Evolutionary conservation across 371 early-diverging fungal genomes (phyloP), one percentile per base, ranked within the genome.

Genomic region (Homolaphlyctis polyrhiza): DNA sequence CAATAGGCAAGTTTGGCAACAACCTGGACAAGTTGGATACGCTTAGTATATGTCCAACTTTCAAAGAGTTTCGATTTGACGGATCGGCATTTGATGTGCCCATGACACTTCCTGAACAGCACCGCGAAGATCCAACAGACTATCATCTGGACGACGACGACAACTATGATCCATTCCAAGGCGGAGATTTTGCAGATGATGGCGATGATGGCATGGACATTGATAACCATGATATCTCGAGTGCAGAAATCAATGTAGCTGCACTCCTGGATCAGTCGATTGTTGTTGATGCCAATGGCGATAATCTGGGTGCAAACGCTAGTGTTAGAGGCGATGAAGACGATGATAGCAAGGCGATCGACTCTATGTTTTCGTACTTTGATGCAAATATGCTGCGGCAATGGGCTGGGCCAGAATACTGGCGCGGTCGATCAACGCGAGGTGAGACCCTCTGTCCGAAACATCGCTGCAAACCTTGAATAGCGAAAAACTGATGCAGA

Each of bases 361-460:
- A 35, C 28, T 33, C 30, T 35, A 58, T 91, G 63, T 91, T 92
- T 64, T 87, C 90, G 33, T 95, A 96, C 71, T 96, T 96, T 81
- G 96, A 96, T 75, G 69, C 85, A 11, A 86, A 86, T 6, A 81
- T 92, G 61, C 64, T 82, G 59, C 84, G 88, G 55, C 86, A 88
- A 55, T 97, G 97, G 97, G 96, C 96, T 21, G 96, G 96, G 13
- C 94, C 96, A 23, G 94, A 90, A 64, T 92, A 92, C 73, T 97
- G 96, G 96, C 92, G 88, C 55, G 67, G 91, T 45, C 79, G 85
- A 55, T 78, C 72, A 0, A 45, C 66, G 14, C 63, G 61, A 50
- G 50, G 71, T 72, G 36, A 32, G 66, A n/a, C n/a, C n/a, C n/a
- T n/a, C n/a, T n/a, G n/a, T n/a, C n/a, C n/a, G n/a, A n/a, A n/a